Percentiles rank a stretch among this genome's conserved stretches.
These are phyloP conservation scores for Vitis hybrid DNA, from an alignment of 177 flowering plant species.

Conservation along the genomic window DNA sequence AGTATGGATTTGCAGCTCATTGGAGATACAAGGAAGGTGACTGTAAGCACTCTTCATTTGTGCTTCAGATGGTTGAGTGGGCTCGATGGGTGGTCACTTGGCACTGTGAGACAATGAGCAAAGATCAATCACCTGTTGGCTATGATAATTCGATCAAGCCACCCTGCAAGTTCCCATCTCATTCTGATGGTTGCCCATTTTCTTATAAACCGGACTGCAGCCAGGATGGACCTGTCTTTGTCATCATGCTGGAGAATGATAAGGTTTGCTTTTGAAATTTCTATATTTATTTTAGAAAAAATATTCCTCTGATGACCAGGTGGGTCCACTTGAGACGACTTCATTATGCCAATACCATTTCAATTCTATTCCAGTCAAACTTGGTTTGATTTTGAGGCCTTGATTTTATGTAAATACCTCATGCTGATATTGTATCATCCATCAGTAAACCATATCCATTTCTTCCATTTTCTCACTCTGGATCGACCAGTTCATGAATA, in stretches of 20 bases:
- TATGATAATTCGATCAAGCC: conserved; percentile 54
- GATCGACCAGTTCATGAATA: too few species aligned
- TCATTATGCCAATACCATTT: background rate
- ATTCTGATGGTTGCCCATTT: conserved; percentile 72
- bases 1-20: conserved; percentile 96
- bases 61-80: conserved; percentile 98
- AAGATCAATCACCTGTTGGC: conserved; percentile 41
- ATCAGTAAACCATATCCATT: too few species aligned
- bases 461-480: background rate
- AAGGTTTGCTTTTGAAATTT: conserved; percentile 47
- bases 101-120: conserved; percentile 82
- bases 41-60: conserved; percentile 62
- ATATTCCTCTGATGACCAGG: too few species aligned
- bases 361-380: background rate
- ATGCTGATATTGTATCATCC: too few species aligned
- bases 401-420: too few species aligned
- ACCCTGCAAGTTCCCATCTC: conserved; percentile 81
- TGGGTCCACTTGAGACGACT: background rate
- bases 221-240: conserved; percentile 73
- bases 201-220: conserved; percentile 53
- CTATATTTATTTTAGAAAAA: background rate
- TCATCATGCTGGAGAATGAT: conserved; percentile 84
- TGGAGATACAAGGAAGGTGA: conserved; percentile 98
- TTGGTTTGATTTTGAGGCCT: background rate
- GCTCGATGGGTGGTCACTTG: conserved; percentile 88